phyloP scores from a whole-genome alignment of 176 grass and related monocot genomes.

The Saccharum spontaneum region DNA sequence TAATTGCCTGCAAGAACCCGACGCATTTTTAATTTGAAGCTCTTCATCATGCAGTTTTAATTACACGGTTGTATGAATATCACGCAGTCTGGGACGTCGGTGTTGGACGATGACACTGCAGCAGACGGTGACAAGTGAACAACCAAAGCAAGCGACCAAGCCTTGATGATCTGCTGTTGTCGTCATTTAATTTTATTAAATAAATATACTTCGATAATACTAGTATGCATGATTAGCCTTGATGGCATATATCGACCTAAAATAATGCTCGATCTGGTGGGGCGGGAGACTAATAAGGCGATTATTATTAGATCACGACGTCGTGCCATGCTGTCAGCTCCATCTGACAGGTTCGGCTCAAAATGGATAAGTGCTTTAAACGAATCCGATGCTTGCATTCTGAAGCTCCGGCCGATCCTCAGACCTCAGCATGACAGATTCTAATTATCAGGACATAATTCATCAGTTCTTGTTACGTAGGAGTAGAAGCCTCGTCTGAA shows the following conservation, averaged over 20 bases:
- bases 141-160: too few species aligned
- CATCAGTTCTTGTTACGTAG: too few species aligned
- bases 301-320: neutral
- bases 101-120: neutral
- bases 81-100: neutral
- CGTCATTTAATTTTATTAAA: too few species aligned
- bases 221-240: neutral
- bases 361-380: neutral
- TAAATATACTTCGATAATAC: neutral
- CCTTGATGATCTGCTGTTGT: too few species aligned
- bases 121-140: neutral
- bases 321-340: neutral
- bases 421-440: neutral
- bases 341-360: neutral
- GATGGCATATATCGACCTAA: neutral
- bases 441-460: neutral
- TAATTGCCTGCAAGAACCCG: neutral
- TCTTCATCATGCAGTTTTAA: neutral
- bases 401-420: neutral
- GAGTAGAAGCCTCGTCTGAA: neutral
- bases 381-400: neutral
- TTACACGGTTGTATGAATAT: neutral
- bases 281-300: neutral
- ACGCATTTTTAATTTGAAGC: neutral
- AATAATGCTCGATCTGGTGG: neutral